Percentiles rank a stretch among this genome's conserved stretches.
Evolutionary conservation across 2,329 filamentous ascomycete genomes (phyloP).

Genomic region (Mycogone perniciosa): DNA sequence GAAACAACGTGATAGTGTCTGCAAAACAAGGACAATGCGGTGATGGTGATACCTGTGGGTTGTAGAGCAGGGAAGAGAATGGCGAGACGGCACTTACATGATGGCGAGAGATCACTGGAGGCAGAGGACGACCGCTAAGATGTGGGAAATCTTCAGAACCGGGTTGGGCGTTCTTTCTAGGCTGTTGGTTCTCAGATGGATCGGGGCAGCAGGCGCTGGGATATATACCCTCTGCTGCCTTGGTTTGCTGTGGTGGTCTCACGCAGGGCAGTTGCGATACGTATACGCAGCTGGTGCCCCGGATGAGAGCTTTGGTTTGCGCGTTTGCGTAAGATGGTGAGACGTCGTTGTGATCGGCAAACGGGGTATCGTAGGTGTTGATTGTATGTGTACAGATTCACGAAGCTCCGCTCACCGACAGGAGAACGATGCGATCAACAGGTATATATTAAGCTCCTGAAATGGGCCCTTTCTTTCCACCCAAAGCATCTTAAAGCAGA

Average conservation of each 20-base stretch:
- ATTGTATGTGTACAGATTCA: neutral
- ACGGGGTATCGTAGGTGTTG: neutral
- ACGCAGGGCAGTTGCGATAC: too few species aligned
- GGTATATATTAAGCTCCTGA: neutral
- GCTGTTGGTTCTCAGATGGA: too few species aligned
- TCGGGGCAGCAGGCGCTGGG: too few species aligned
- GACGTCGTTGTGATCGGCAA: neutral
- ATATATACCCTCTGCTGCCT: too few species aligned
- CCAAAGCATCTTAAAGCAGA: neutral
- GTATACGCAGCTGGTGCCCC: too few species aligned
- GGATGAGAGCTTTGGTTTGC: neutral
- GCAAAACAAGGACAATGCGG: too few species aligned
- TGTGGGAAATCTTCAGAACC: neutral
- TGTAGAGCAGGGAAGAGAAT: neutral
- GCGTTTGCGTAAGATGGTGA: neutral
- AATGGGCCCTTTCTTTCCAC: neutral
- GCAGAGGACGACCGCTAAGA: neutral
- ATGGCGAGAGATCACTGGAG: neutral
- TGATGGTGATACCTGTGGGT: too few species aligned
- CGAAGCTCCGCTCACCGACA: neutral
- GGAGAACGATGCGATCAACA: neutral
- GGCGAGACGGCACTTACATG: slow-evolving; percentile 10
- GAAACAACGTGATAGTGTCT: too few species aligned
- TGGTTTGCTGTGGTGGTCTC: too few species aligned
- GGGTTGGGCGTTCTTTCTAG: slow-evolving; percentile 2